phyloP scores from a whole-genome alignment of 176 grass and related monocot genomes.

The Carex parvula region DNA sequence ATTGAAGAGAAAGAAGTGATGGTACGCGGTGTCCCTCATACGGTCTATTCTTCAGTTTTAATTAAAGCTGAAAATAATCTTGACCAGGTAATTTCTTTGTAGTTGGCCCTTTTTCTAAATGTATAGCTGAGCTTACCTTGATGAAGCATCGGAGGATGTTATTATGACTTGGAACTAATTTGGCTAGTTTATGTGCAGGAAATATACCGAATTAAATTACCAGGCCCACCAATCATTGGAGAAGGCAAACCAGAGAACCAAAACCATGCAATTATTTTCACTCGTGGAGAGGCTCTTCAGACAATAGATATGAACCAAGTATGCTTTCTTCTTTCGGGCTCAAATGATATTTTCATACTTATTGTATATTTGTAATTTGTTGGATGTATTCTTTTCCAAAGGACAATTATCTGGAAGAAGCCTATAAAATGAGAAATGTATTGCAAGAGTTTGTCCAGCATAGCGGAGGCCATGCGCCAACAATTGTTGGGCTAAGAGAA shows the following conservation, averaged over 20 bases:
- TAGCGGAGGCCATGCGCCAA: conserved; percentile 58
- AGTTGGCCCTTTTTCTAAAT: conserved; percentile 15
- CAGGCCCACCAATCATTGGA: conserved; percentile 77
- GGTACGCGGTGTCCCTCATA: conserved; percentile 31
- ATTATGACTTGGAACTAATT: conserved; percentile 12
- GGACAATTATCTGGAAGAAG: conserved; percentile 98
- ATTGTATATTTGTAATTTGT: conserved; percentile 6
- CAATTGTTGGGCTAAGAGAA: conserved; percentile 86
- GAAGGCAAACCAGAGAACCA: conserved; percentile 99
- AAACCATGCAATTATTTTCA: conserved; percentile 97
- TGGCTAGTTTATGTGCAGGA: conserved; percentile 46
- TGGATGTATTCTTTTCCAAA: conserved; percentile 32
- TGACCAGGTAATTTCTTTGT: conserved; percentile 67
- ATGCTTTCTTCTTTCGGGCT: conserved; percentile 3
- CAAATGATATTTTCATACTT: conserved; percentile 8
- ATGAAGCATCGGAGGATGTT: background rate
- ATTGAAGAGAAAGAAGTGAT: conserved; percentile 94
- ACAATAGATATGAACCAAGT: conserved; percentile 99
- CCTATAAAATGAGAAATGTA: conserved; percentile 96
- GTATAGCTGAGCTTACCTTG: background rate
- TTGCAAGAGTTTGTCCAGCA: conserved; percentile 83
- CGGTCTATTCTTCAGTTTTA: conserved; percentile 85
- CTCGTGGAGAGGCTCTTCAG: conserved; percentile 90
- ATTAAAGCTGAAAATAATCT: conserved; percentile 88
- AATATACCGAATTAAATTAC: conserved; percentile 91